phyloP scores from a whole-genome alignment of 2,329 filamentous ascomycete genomes.

The Arthroderma uncinatum region DNA sequence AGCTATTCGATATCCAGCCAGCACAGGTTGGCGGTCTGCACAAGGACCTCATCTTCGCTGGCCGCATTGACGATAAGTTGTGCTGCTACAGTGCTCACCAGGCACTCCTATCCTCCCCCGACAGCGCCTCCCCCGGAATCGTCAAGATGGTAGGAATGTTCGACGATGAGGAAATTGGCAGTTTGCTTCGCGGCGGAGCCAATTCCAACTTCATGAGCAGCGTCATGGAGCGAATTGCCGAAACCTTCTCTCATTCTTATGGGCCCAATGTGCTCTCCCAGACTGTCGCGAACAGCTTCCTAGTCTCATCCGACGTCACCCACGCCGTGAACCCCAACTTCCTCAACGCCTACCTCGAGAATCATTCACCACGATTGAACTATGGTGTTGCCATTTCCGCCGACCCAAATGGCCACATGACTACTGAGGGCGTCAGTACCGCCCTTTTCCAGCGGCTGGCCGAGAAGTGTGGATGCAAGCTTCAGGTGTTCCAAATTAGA shows the following conservation, averaged over 20 bases:
- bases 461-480: slow-evolving; percentile 55
- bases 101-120: slow-evolving; percentile 60
- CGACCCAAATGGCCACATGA: slow-evolving; percentile 92
- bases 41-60: slow-evolving; percentile 88
- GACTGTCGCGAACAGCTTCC: slow-evolving; percentile 84
- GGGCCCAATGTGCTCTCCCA: slow-evolving; percentile 55
- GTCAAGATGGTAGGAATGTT: slow-evolving; percentile 91
- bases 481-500: slow-evolving; percentile 88
- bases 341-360: slow-evolving; percentile 65
- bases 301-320: slow-evolving; percentile 84
- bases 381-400: slow-evolving; percentile 69
- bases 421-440: slow-evolving; percentile 77
- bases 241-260: slow-evolving; percentile 43
- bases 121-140: slow-evolving; percentile 43
- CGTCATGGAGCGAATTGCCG: slow-evolving; percentile 69
- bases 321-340: slow-evolving; percentile 96
- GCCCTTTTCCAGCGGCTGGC: slow-evolving; percentile 70
- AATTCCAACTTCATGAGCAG: slow-evolving; percentile 76
- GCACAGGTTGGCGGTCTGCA: slow-evolving; percentile 74
- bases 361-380: slow-evolving; percentile 80
- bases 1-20: slow-evolving; percentile 84
- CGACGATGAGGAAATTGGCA: slow-evolving; percentile 94
- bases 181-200: slow-evolving; percentile 78
- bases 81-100: slow-evolving; percentile 88
- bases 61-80: slow-evolving; percentile 93